Conservation (phyloP, 371 early-diverging fungal species). For the Massospora cicadina region DNA sequence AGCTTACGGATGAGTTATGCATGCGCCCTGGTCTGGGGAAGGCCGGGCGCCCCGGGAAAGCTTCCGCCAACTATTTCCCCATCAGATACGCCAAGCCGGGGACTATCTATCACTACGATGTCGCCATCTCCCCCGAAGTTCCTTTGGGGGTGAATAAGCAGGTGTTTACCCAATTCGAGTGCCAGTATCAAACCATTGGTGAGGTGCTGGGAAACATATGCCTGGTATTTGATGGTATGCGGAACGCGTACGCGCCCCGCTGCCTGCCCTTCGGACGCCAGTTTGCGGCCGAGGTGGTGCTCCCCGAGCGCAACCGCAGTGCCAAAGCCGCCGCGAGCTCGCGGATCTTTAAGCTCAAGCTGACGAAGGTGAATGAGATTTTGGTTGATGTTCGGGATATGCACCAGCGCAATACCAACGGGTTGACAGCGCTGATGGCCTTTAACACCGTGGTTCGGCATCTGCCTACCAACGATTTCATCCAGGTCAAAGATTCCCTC, state of each 20-base stretch:
- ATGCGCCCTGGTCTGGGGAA: neutral
- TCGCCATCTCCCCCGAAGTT: constrained; percentile 20
- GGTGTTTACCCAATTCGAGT: constrained; percentile 25
- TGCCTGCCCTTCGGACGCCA: constrained; percentile 20
- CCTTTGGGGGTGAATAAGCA: constrained; percentile 25
- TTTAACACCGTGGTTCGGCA: constrained; percentile 51
- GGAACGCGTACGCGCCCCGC: constrained; percentile 32
- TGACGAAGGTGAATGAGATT: constrained; percentile 4
- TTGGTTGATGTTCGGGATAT: constrained; percentile 8
- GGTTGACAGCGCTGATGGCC: constrained; percentile 34
- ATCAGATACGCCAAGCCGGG: constrained; percentile 9
- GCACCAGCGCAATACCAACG: constrained; percentile 20
- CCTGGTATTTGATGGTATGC: constrained; percentile 42
- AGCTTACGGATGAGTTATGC: neutral
- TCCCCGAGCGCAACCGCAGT: neutral
- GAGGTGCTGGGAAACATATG: constrained; percentile 16
- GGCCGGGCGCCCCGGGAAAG: neutral
- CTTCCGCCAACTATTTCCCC: neutral
- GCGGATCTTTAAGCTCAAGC: constrained; percentile 1
- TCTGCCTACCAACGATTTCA: constrained; percentile 31
- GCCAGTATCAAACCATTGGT: constrained; percentile 13
- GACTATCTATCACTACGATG: constrained; percentile 19
- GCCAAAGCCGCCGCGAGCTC: neutral
- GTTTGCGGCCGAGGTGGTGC: constrained; percentile 5
- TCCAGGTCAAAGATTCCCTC: constrained; percentile 50